Evolutionary conservation across 129 eudicot species (phyloP), one percentile per base, ranked within the genome.

Genomic region (Centella asiatica): DNA sequence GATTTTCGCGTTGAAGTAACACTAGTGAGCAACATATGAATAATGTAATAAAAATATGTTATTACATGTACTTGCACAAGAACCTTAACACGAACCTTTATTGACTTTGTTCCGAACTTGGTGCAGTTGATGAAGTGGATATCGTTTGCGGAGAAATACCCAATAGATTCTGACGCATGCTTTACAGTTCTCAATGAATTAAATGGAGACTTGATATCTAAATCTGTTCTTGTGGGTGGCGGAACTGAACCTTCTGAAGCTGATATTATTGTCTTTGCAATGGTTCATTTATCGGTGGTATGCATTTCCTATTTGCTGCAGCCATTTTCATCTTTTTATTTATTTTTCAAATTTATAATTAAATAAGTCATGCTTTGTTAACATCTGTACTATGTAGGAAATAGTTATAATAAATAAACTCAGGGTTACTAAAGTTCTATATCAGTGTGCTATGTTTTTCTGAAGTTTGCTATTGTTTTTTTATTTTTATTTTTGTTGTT

Each of bases 211-310:
- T 77, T 92, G 74, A 37, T 24, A 40, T 70, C 50, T 28, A 69
- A 84, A 51, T 66, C 95, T 44, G 95, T 86, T 78, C 65, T 92
- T 17, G 37, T 71, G 69, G 98, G 95, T 53, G 69, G 77, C 61
- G 98, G 98, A 18, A 65, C 50, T 24, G 64, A 49, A 45, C 71
- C 73, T 44, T 79, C 90, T 49, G 84, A 68, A 37, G 95, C 83
- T 60, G 98, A 92, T 72, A 32, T 75, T 50, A 66, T 84, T 65
- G 88, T 87, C 53, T 92, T 76, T 49, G 49, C 95, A 1, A 78
- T 77, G 2, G 66, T 87, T 47, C 89, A 92, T 78, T 76, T 94
- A 20, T 62, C 50, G 19, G 85, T 87, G 95, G 98, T 92, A 92
- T 65, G 83, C 52, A 44, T 50, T 24, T 25, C 34, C 48, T 6